Conservation (phyloP, 768 basidiomycete genomes). For the Lentinula guzmanii region DNA sequence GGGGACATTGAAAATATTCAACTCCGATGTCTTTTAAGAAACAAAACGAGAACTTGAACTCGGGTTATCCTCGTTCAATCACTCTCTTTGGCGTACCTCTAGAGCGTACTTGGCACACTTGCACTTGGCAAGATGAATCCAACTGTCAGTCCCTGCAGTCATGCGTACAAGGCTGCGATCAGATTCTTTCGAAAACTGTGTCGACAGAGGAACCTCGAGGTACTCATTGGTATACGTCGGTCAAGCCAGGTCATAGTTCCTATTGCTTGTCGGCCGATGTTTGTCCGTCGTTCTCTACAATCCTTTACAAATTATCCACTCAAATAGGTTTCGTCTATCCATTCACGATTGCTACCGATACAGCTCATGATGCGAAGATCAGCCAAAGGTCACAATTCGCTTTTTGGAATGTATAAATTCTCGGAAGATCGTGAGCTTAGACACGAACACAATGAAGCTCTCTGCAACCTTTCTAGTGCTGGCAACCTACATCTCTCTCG, state of each 20-base stretch:
- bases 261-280: not conserved
- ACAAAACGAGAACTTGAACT: not conserved
- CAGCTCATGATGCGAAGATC: conserved; percentile 2
- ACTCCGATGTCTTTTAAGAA: not conserved
- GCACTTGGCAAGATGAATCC: not conserved
- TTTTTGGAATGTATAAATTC: not conserved
- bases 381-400: not conserved
- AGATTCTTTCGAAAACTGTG: not conserved
- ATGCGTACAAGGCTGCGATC: not conserved
- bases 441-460: not conserved
- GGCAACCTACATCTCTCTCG: not conserved
- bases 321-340: not conserved
- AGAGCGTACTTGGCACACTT: not conserved
- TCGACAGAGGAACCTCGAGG: not conserved
- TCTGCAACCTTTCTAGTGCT: not conserved
- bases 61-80: not conserved
- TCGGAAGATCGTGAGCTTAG: not conserved
- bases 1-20: too few relatives aligned
- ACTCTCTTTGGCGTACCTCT: not conserved
- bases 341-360: not conserved
- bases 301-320: not conserved
- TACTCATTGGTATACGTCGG: not conserved
- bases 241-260: not conserved
- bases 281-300: not conserved
- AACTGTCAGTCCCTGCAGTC: not conserved